Evolutionary conservation across 345 rosid genomes (phyloP).

Genomic region (Eutrema japonicum): DNA sequence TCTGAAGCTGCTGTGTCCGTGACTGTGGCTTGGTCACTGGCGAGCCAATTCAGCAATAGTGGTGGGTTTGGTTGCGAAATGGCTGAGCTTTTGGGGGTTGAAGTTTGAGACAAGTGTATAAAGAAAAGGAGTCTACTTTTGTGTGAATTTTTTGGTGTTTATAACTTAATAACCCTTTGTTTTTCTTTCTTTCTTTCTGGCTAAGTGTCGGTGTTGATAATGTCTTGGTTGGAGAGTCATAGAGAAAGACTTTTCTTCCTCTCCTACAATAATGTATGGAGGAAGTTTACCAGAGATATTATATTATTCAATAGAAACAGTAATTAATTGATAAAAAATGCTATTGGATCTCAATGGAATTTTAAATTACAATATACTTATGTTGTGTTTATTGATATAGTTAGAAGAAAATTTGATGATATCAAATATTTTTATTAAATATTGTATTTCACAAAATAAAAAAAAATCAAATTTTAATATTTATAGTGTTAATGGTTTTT

Average conservation of each 20-base stretch:
- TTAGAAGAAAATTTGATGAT: too few relatives aligned
- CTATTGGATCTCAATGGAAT: not conserved
- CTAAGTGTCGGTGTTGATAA: slow-evolving; percentile 13
- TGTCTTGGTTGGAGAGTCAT: slow-evolving; percentile 18
- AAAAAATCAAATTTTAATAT: too few relatives aligned
- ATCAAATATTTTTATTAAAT: too few relatives aligned
- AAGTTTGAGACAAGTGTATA: slow-evolving; percentile 39
- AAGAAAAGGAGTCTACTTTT: slow-evolving; percentile 23
- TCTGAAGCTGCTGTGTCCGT: slow-evolving; percentile 30
- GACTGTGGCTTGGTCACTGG: slow-evolving; percentile 30
- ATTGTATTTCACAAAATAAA: too few relatives aligned
- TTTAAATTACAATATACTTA: too few relatives aligned
- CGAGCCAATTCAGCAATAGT: slow-evolving; percentile 33
- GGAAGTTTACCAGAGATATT: not conserved
- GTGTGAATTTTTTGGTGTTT: slow-evolving; percentile 27
- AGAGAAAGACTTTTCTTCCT: slow-evolving; percentile 11
- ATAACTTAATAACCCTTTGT: slow-evolving; percentile 15
- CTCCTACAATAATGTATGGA: slow-evolving; percentile 34
- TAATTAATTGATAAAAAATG: not conserved
- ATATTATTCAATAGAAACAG: slow-evolving; percentile 1
- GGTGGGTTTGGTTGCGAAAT: slow-evolving; percentile 41
- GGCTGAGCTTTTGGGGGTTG: slow-evolving; percentile 36
- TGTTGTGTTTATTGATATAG: too few relatives aligned
- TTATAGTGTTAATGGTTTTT: too few relatives aligned
- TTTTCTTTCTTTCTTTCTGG: not conserved